Conservation (phyloP, 345 rosid genomes). For the Linum usitatissimum region DNA sequence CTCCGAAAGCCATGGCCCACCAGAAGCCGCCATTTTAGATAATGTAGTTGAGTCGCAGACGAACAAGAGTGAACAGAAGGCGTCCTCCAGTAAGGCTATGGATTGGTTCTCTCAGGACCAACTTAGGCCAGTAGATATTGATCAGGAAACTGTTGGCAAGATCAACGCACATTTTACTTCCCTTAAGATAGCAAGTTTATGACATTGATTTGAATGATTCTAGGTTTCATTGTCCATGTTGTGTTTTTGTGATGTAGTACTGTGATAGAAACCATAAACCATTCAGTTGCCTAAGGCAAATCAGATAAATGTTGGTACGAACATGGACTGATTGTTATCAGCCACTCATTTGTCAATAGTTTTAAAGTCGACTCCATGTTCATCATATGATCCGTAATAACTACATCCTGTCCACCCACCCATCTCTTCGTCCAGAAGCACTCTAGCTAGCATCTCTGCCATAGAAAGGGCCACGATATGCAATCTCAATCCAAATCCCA, state of each 20-base stretch:
- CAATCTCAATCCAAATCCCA: too few relatives aligned
- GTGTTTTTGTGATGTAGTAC: background rate
- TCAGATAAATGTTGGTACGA: too few relatives aligned
- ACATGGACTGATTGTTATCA: too few relatives aligned
- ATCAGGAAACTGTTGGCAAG: constrained; percentile 37
- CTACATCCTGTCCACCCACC: too few relatives aligned
- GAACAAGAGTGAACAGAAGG: constrained; percentile 13
- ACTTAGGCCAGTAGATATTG: constrained; percentile 35
- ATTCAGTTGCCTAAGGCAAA: too few relatives aligned
- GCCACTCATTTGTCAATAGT: too few relatives aligned
- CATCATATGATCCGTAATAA: too few relatives aligned
- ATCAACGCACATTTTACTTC: constrained; percentile 41
- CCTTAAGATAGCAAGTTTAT: constrained; percentile 39
- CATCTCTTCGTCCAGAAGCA: too few relatives aligned
- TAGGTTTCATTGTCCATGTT: background rate
- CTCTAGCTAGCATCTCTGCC: too few relatives aligned
- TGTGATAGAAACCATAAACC: too few relatives aligned
- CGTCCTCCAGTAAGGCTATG: constrained; percentile 14
- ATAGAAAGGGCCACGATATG: too few relatives aligned
- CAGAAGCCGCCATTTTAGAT: constrained; percentile 15
- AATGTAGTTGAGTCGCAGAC: constrained; percentile 16
- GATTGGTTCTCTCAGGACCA: constrained; percentile 26
- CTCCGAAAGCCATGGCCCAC: constrained; percentile 5
- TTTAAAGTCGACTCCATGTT: too few relatives aligned
- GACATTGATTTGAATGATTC: constrained; percentile 4